These are phyloP conservation scores for Boletellus emodensis DNA, from an alignment of 768 basidiomycete species.

Conservation along the genomic window DNA sequence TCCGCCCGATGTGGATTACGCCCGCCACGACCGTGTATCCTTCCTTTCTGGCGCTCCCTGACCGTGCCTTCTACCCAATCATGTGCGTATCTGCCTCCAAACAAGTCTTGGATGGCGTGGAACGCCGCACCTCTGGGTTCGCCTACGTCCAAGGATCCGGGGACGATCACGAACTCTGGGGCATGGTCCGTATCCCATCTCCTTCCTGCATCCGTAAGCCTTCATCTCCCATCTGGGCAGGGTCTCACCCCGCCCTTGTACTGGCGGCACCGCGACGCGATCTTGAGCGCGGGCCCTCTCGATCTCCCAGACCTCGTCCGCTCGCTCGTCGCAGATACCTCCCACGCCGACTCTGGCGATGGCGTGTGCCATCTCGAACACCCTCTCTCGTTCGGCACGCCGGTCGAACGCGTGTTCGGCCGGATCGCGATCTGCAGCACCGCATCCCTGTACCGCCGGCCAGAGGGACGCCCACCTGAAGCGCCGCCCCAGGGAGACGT, in stretches of 20 bases:
- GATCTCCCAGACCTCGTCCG: conserved; percentile 41
- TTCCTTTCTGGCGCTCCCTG: conserved; percentile 21
- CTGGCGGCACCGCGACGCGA: conserved; percentile 52
- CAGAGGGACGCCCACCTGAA: no score
- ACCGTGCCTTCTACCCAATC: conserved; percentile 55
- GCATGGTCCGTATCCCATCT: conserved; percentile 46
- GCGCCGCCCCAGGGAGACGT: no score
- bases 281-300: conserved; percentile 47
- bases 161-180: conserved; percentile 93
- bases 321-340: conserved; percentile 7
- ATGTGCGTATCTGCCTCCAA: conserved; percentile 86
- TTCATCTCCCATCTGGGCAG: conserved; percentile 32
- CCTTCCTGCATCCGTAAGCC: not conserved
- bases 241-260: conserved; percentile 73
- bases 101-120: conserved; percentile 54
- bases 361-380: not conserved
- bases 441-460: conserved; percentile 19
- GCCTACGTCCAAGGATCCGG: conserved; percentile 92
- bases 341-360: not conserved
- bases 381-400: not conserved
- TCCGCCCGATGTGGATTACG: conserved; percentile 87
- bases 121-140: conserved; percentile 65
- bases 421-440: conserved; percentile 39
- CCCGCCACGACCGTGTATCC: conserved; percentile 59
- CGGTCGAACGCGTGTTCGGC: conserved; percentile 33